Conservation (phyloP, 2,329 filamentous ascomycete genomes). For the Apiospora pterosperma region DNA sequence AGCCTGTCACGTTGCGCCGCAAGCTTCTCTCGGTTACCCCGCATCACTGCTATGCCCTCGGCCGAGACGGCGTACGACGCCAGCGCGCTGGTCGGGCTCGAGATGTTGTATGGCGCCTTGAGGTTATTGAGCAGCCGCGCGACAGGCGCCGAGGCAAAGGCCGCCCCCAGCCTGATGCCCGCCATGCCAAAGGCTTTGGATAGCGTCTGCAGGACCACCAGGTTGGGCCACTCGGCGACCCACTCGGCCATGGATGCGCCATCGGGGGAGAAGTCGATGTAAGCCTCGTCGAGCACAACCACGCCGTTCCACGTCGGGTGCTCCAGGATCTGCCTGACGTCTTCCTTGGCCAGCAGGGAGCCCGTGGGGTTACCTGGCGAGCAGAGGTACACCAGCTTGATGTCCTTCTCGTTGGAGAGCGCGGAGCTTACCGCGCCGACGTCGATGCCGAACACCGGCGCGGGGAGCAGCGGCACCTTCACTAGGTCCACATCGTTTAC, state of each 20-base stretch:
- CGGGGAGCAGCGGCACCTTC: conserved; percentile 75
- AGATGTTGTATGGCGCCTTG: conserved; percentile 96
- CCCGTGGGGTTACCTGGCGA: conserved; percentile 95
- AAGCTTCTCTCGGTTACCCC: conserved; percentile 64
- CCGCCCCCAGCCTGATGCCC: conserved; percentile 84
- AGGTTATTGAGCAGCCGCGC: conserved; percentile 82
- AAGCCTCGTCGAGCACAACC: conserved; percentile 87
- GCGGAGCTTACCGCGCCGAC: conserved; percentile 63
- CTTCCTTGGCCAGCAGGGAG: conserved; percentile 69
- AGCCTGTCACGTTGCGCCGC: conserved; percentile 75
- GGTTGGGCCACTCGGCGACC: conserved; percentile 88
- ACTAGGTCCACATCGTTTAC: conserved; percentile 89
- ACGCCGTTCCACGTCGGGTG: conserved; percentile 95
- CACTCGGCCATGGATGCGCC: conserved; percentile 83
- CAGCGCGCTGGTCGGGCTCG: conserved; percentile 79
- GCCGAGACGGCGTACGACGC: conserved; percentile 69
- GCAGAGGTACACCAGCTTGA: conserved; percentile 92
- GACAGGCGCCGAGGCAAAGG: conserved; percentile 73
- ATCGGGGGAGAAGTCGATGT: conserved; percentile 85
- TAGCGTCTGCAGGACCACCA: conserved; percentile 98
- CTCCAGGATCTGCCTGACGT: conserved; percentile 70
- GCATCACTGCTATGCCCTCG: conserved; percentile 71
- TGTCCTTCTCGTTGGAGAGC: conserved; percentile 55
- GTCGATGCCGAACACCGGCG: conserved; percentile 72
- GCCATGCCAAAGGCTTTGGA: conserved; percentile 96